These are phyloP conservation scores for Irpex lacteus DNA, from an alignment of 1,284 basidiomycete species.

Conservation along the genomic window DNA sequence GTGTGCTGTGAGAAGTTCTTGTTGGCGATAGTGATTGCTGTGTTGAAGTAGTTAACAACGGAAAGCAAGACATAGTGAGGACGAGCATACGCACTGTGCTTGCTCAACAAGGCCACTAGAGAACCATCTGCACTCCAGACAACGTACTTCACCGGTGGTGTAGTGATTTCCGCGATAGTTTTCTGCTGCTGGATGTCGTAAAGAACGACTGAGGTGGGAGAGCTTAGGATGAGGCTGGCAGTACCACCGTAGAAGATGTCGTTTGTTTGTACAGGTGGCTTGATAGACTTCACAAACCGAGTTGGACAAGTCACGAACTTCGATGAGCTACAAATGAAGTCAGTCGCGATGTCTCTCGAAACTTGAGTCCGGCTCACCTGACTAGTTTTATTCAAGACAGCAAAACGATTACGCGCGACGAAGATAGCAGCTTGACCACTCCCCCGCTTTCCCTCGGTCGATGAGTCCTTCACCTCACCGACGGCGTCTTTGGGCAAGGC, in stretches of 20 bases:
- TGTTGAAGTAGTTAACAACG: neutral
- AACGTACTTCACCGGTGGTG: slow-evolving; percentile 97
- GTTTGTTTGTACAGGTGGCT: slow-evolving; percentile 91
- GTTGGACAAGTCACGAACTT: slow-evolving; percentile 94
- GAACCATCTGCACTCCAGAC: slow-evolving; percentile 92
- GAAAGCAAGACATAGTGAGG: neutral
- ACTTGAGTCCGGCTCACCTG: slow-evolving; percentile 51
- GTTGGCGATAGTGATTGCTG: slow-evolving; percentile 96
- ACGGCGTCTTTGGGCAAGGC: slow-evolving; percentile 79
- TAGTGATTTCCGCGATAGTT: slow-evolving; percentile 87
- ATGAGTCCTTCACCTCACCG: slow-evolving; percentile 87
- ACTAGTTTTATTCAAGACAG: slow-evolving; percentile 86
- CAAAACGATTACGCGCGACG: slow-evolving; percentile 95
- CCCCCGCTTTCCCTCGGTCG: slow-evolving; percentile 92
- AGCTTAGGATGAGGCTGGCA: slow-evolving; percentile 89
- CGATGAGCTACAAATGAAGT: slow-evolving; percentile 66
- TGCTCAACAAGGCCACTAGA: slow-evolving; percentile 94
- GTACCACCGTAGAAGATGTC: slow-evolving; percentile 99
- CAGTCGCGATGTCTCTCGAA: neutral
- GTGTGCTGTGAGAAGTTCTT: slow-evolving; percentile 90
- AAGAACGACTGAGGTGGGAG: slow-evolving; percentile 83
- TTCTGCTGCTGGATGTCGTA: slow-evolving; percentile 99
- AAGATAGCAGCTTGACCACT: slow-evolving; percentile 90
- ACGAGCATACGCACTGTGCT: slow-evolving; percentile 80
- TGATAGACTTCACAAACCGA: slow-evolving; percentile 94